These are phyloP conservation scores for Phylloporus arenicola DNA, from an alignment of 768 basidiomycete genomes.

Conservation along the genomic window DNA sequence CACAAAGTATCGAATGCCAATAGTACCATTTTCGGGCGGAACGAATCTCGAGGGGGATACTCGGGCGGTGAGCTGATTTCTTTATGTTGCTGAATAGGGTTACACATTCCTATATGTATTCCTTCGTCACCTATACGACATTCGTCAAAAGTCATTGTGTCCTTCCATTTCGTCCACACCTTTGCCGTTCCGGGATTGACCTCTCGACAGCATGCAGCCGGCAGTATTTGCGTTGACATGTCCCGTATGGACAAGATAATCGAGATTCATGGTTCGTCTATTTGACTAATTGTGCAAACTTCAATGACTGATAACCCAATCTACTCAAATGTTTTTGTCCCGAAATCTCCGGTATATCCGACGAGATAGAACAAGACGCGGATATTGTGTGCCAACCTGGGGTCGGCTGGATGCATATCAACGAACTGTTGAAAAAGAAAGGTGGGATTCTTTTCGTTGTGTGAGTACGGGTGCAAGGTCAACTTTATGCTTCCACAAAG, in stretches of 20 bases:
- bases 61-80: conserved; percentile 41
- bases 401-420: conserved; percentile 65
- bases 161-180: neutral
- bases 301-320: neutral
- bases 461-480: neutral
- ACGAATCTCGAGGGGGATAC: conserved; percentile 80
- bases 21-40: conserved; percentile 75
- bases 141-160: neutral
- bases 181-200: conserved; percentile 1
- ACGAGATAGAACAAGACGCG: conserved; percentile 52
- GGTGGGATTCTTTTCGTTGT: conserved; percentile 30
- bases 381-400: conserved; percentile 76
- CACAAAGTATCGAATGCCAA: conserved; percentile 66
- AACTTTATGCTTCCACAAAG: conserved; percentile 26
- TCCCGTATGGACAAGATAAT: conserved; percentile 75
- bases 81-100: too few relatives aligned
- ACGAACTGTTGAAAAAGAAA: conserved; percentile 58
- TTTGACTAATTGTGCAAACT: neutral
- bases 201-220: conserved; percentile 23
- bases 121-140: neutral
- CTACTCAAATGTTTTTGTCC: neutral
- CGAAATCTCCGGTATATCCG: neutral
- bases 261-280: conserved; percentile 56
- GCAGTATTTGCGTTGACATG: conserved; percentile 79
- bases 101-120: too few relatives aligned